A percentile compares a stretch with the other conserved stretches of the same genome.
Evolutionary conservation across 2,329 filamentous ascomycete species (phyloP).

Genomic region (Exophiala aquamarina): DNA sequence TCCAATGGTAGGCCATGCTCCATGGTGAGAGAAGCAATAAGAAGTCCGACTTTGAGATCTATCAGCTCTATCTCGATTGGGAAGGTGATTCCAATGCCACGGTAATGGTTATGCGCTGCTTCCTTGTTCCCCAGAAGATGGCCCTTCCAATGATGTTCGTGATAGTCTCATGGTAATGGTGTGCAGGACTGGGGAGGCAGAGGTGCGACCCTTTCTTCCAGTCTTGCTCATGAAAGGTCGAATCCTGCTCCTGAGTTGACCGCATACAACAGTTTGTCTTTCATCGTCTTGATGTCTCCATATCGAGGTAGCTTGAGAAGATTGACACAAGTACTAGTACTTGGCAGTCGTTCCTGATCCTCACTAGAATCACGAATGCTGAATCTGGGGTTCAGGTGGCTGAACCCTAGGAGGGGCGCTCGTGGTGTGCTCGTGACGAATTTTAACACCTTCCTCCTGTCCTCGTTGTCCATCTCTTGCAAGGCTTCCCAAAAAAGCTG

Average conservation of each 20-base stretch:
- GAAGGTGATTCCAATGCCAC: no score
- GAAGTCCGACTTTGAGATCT: no score
- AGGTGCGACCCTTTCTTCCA: no score
- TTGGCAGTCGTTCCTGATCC: conserved; percentile 78
- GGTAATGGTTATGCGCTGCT: no score
- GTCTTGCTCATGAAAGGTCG: conserved; percentile 56
- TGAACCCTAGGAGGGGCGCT: conserved; percentile 85
- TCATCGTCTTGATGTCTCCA: conserved; percentile 62
- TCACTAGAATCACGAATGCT: conserved; percentile 81
- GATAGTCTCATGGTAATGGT: no score
- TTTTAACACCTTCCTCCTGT: conserved; percentile 83
- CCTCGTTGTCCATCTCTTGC: conserved; percentile 69
- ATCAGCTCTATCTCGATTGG: no score
- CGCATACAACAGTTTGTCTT: conserved; percentile 83
- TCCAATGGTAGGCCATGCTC: no score
- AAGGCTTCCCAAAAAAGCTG: conserved; percentile 91
- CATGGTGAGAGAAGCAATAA: no score
- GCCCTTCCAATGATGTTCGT: no score
- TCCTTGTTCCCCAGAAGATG: no score
- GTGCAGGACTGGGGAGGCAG: no score
- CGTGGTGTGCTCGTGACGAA: conserved; percentile 94
- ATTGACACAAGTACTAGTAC: conserved; percentile 95
- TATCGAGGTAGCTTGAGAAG: conserved; percentile 89
- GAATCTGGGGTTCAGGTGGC: conserved; percentile 79
- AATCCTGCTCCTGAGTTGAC: conserved; percentile 90